Base-by-base conservation (phyloP, 352 stramenopile species). In the Thraustochytrium striatum region DNA sequence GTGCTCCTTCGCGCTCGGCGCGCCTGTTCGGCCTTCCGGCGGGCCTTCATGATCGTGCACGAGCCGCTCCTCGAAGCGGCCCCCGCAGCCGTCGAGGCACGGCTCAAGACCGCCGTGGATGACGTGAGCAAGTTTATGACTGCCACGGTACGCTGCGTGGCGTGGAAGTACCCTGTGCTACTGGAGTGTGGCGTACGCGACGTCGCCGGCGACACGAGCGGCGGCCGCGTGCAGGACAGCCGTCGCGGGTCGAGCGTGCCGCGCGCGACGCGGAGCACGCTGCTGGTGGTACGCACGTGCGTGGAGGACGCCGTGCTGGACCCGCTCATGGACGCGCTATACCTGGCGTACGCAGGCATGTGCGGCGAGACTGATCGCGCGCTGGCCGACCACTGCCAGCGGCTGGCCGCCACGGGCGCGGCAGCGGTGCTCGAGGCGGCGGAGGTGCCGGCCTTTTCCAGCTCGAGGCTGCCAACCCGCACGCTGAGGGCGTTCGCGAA, bases 201-300 rank as follows among this genome's bases (percentile, higher is more conserved):
- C 21, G 65, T 75, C 5, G n/a, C 50, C 5, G 65, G 65, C 16
- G 65, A 75, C 52, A 75, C 43, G 5, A 65, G 39, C 19, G 39
- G 65, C 28, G 65, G 65, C 28, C 65, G 65, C 21, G 28, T 75
- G 11, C 65, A 75, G 50, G 65, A 75, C 50, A 50, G 19, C 13
- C 65, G 65, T 21, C 43, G 65, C 21, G 65, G 65, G 8, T 36
- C 39, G 5, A 41, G 52, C 39, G 65, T 75, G 21, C 65, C 65
- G 43, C 43, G 65, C 8, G 65, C 52, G 7, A 75, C 65, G 39
- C 65, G 50, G 39, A 32, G 65, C 52, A 25, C 33, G 5, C 2
- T 33, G 65, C 65, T 75, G 19, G 39, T 75, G 19, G 65, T 75
- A 7, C 65, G 65, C 43, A 53, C 65, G n/a, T 75, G n/a, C 33